Percentiles rank a stretch among this genome's conserved stretches.
Conservation (phyloP, 1,139 yeast species). For the Meyerozyma carpophila region DNA sequence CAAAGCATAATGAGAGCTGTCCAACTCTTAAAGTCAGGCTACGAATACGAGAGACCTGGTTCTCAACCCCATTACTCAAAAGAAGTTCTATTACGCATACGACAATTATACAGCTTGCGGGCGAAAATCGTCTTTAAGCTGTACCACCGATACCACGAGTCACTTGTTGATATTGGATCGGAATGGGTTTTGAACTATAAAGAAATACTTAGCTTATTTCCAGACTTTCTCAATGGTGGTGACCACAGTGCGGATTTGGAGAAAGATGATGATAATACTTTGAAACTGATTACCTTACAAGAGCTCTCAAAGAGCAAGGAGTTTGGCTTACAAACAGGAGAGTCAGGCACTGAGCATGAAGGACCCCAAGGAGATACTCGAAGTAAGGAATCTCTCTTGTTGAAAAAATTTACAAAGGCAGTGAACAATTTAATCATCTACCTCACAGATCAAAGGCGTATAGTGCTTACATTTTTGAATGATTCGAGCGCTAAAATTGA, state of each 20-base stretch:
- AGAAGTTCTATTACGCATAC: slow-evolving; percentile 4
- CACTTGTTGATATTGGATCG: slow-evolving; percentile 37
- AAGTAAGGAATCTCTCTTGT: slow-evolving; percentile 17
- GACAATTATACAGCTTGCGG: slow-evolving; percentile 30
- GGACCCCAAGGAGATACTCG: slow-evolving; percentile 6
- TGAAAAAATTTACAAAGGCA: slow-evolving; percentile 33
- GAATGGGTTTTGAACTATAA: slow-evolving; percentile 37
- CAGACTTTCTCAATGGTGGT: slow-evolving; percentile 31
- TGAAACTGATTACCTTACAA: background rate
- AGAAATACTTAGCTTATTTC: slow-evolving; percentile 33
- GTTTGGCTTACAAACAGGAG: slow-evolving; percentile 12
- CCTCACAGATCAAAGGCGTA: slow-evolving; percentile 50
- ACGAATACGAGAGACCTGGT: background rate
- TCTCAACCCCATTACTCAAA: background rate
- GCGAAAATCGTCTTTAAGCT: slow-evolving; percentile 30
- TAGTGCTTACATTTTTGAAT: slow-evolving; percentile 33
- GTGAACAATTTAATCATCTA: slow-evolving; percentile 51
- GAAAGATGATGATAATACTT: background rate
- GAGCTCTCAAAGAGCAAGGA: background rate
- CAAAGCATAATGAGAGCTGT: slow-evolving; percentile 29
- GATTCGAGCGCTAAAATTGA: slow-evolving; percentile 27
- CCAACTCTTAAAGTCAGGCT: slow-evolving; percentile 11
- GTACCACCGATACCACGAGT: slow-evolving; percentile 33
- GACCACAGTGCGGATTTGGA: background rate
- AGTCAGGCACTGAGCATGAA: slow-evolving; percentile 25